Percentiles rank a stretch among this genome's conserved stretches.
Conservation (phyloP, 2,329 filamentous ascomycete species). For the Plenodomus tracheiphilus region DNA sequence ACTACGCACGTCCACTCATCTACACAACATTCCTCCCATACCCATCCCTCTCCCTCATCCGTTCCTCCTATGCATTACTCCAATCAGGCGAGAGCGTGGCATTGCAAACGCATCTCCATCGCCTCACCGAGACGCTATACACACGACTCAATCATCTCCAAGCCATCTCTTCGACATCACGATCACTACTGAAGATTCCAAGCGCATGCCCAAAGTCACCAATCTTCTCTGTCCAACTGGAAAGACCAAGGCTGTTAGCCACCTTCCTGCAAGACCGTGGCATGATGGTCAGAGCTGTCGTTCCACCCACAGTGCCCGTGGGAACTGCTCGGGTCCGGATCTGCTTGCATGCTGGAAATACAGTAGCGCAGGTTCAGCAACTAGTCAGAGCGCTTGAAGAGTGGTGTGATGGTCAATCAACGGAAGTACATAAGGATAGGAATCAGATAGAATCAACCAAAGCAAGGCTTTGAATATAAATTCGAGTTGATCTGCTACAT, state of each 20-base stretch:
- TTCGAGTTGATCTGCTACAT: background rate
- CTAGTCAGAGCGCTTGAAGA: conserved; percentile 36
- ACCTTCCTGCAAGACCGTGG: conserved; percentile 28
- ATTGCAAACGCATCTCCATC: conserved; percentile 29
- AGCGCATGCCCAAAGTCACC: conserved; percentile 31
- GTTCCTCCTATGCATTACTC: conserved; percentile 36
- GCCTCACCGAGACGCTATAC: conserved; percentile 27
- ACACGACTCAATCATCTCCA: conserved; percentile 17
- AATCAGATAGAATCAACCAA: background rate
- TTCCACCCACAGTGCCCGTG: conserved; percentile 47
- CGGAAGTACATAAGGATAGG: background rate
- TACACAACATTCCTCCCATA: conserved; percentile 50
- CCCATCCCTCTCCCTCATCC: conserved; percentile 47
- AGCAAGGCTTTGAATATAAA: conserved; percentile 5
- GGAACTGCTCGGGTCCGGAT: conserved; percentile 47
- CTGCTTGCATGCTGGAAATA: conserved; percentile 49
- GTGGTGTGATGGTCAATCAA: conserved; percentile 28
- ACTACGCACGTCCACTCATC: conserved; percentile 47
- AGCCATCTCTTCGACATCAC: conserved; percentile 9
- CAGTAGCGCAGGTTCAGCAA: conserved; percentile 37
- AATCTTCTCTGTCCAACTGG: conserved; percentile 40
- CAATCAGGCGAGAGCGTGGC: conserved; percentile 18
- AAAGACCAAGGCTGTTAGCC: conserved; percentile 32
- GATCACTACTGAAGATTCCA: conserved; percentile 24
- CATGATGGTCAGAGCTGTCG: conserved; percentile 44